Base-by-base conservation (phyloP, 73 alveolate genomes). In the Chromera velia region DNA sequence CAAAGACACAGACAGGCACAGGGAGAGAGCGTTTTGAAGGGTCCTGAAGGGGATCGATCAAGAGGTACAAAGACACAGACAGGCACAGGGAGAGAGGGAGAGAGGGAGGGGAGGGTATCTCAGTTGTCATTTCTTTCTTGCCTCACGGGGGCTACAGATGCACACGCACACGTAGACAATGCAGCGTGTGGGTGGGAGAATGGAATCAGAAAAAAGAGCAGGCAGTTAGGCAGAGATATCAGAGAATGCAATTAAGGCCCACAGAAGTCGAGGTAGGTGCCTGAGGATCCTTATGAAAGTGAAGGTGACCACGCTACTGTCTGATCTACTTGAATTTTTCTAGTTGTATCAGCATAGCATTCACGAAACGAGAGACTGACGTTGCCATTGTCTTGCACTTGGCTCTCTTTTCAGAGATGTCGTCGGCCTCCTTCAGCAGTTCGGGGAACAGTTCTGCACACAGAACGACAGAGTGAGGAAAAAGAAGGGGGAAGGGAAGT, bases 401-500 rank as follows among this genome's bases (percentile, higher is more conserved):
- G 22, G 4, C 22, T 40, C 55, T 40, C 55, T 13, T 40, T 13
- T 40, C 55, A 7, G 55, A 4, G 55, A 40, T 40, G 55, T 40
- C 55, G 55, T 40, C 55, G 13, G 55, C 55, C 55, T 40, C 55
- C 55, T 40, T 40, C 55, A 40, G 55, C 55, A 40, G 13, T 13
- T 40, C 55, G 55, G 55, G 55, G 55, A 40, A 40, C 55, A 40
- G 55, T 13, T 40, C 55, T 40, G 55, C 55, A 40, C 55, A 40
- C 55, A 40, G 22, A 4, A 40, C 55, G 13, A 4, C 55, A 40
- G 22, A 40, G 55, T 40, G 55, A 4, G 13, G 55, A 40, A 63
- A 74, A n/a, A 63, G 22, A 48, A 82, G 62, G 0, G 69, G 72
- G 68, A 68, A 74, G 31, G 68, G 32, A 82, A 82, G 31, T 24